phyloP scores from a whole-genome alignment of 768 basidiomycete species.

The Leccinum incarnatum region DNA sequence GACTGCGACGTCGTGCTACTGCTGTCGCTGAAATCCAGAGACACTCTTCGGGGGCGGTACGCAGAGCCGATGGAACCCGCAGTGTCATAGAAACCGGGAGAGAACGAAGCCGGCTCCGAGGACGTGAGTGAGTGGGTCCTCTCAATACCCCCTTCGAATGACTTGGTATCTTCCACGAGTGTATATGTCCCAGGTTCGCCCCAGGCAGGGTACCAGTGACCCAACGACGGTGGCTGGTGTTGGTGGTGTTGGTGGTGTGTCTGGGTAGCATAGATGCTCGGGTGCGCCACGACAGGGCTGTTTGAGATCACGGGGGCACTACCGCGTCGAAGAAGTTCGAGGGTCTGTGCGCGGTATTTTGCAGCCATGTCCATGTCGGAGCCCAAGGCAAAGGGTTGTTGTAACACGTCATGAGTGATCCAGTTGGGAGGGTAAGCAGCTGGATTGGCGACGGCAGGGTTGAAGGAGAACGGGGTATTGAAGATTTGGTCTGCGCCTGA shows the following conservation, averaged over 20 bases:
- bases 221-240: conserved; percentile 14
- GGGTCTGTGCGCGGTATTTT: conserved; percentile 45
- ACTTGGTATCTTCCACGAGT: conserved; percentile 29
- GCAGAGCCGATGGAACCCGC: conserved; percentile 20
- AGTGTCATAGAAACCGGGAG: conserved; percentile 19
- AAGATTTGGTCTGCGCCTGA: conserved; percentile 29
- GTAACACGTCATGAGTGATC: conserved; percentile 19
- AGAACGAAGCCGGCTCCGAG: conserved; percentile 24
- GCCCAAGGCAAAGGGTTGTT: conserved; percentile 19
- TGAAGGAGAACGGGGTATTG: conserved; percentile 32
- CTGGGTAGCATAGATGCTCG: conserved; percentile 19
- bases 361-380: conserved; percentile 40
- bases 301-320: conserved; percentile 15
- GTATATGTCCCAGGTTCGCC: conserved; percentile 23
- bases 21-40: conserved; percentile 43
- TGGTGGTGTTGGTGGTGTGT: not conserved
- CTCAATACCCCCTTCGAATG: conserved; percentile 18
- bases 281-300: conserved; percentile 7
- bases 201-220: conserved; percentile 27
- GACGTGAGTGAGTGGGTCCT: conserved; percentile 20
- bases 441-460: conserved; percentile 9
- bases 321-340: conserved; percentile 41
- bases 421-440: conserved; percentile 18
- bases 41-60: conserved; percentile 32
- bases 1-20: conserved; percentile 43